Base-by-base conservation (phyloP, 768 basidiomycete genomes). In the Tulasnella calospora region DNA sequence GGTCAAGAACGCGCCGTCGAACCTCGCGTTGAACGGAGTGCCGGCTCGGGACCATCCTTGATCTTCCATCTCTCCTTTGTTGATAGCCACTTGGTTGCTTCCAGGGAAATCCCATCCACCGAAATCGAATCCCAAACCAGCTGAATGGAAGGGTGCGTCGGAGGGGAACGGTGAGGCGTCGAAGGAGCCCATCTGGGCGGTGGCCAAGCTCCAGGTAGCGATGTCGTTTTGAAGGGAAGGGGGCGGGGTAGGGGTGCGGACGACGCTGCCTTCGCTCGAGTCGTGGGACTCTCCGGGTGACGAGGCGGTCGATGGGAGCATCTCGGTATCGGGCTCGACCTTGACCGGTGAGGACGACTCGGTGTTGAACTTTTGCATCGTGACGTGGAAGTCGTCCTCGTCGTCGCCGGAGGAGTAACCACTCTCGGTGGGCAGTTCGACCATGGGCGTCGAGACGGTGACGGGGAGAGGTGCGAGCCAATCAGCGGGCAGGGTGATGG, bases 331-430 rank as follows among this genome's bases (percentile, higher is more conserved):
- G 4, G n/a, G 36, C 77, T 71, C 69, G 44, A 71, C 70, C 67
- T 71, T 78, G 70, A 78, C 77, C 2, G 71, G 70, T 5, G 77
- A 40, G 10, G 76, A 77, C 69, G 69, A 46, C 67, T 71, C 69
- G 67, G 27, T 38, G 69, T 71, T 35, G 70, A 78, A 78, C 38
- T 78, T 6, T n/a, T 73, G 67, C 77, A 78, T 78, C 19, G 77
- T 78, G 41, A 78, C 77, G 44, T 78, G 77, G 77, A 78, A 78
- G 55, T 78, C 77, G 71, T 78, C 77, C 77, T 78, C 77, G 46
- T 78, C 77, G 46, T 78, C 77, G 47, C 44, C 40, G 40, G 77
- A 78, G 67, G 36, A 40, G 71, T 72, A 40, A 1, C 38, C 44
- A 35, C 36, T 46, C 13, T 72, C 71, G 10, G 71, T 46, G 23